phyloP scores from a whole-genome alignment of 1,284 basidiomycete species.

The Cryptococcus depauperatus region DNA sequence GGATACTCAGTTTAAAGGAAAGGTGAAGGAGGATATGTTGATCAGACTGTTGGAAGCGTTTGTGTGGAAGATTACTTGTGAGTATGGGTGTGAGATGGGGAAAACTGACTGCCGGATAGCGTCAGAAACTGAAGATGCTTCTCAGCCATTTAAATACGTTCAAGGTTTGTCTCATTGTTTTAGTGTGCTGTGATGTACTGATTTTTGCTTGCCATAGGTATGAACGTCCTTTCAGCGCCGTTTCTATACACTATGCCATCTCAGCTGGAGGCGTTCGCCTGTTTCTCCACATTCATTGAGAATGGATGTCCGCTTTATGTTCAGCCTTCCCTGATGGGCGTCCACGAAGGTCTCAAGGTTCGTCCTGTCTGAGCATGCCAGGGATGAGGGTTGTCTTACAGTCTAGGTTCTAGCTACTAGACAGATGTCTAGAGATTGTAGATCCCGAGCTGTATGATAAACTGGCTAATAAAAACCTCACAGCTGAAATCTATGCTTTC shows the following conservation, averaged over 20 bases:
- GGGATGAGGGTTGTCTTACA: not conserved
- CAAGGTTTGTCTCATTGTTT: conserved; percentile 54
- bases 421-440: conserved; percentile 80
- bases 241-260: conserved; percentile 94
- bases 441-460: conserved; percentile 76
- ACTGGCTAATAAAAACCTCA: conserved; percentile 82
- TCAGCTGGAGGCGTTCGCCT: conserved; percentile 92
- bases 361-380: conserved; percentile 21
- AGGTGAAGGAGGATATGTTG: conserved; percentile 93
- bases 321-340: conserved; percentile 87
- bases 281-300: conserved; percentile 91
- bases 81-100: not conserved
- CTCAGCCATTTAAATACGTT: conserved; percentile 82
- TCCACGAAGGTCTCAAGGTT: conserved; percentile 86
- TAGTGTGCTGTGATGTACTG: not conserved
- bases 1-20: conserved; percentile 87
- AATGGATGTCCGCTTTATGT: conserved; percentile 88
- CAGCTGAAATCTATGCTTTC: conserved; percentile 96
- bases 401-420: conserved; percentile 77
- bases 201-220: conserved; percentile 48
- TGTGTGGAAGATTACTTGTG: conserved; percentile 81
- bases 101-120: no score
- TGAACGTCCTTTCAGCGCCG: conserved; percentile 96
- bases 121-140: conserved; percentile 18
- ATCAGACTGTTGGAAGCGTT: conserved; percentile 90